Percentiles rank a stretch among this genome's conserved stretches.
Evolutionary conservation across 306 rosid species (phyloP).

Genomic region (Cicer cuneatum): DNA sequence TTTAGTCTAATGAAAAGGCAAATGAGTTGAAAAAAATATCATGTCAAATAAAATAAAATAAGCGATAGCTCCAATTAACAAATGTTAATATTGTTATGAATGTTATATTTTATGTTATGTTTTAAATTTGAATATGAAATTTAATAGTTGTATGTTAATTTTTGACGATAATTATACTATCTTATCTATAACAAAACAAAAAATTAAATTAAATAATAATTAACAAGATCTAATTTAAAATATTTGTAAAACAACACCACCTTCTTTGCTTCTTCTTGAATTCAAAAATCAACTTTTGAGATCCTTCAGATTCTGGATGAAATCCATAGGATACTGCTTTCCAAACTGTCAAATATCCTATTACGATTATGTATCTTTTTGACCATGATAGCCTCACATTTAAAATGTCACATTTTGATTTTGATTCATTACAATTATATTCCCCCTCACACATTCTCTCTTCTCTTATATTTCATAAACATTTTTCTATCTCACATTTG

Average conservation of each 20-base stretch:
- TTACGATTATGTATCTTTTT: constrained; percentile 57
- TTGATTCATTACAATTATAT: constrained; percentile 21
- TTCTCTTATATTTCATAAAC: constrained; percentile 25
- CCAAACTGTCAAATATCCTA: constrained; percentile 72
- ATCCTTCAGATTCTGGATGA: constrained; percentile 70
- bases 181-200: no score
- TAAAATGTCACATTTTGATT: constrained; percentile 55
- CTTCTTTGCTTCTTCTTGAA: constrained; percentile 59
- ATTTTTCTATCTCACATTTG: neutral
- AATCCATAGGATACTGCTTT: constrained; percentile 79
- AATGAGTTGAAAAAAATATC: constrained; percentile 7
- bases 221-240: constrained; percentile 38
- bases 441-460: neutral
- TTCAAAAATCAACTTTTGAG: constrained; percentile 68
- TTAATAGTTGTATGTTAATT: no score
- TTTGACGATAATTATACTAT: no score
- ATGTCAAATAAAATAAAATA: constrained; percentile 40
- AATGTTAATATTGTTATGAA: no score
- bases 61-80: no score
- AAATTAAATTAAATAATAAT: constrained; percentile 30
- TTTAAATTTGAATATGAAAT: no score
- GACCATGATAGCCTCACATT: constrained; percentile 53
- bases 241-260: constrained; percentile 46
- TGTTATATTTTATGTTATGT: no score
- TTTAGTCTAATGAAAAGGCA: constrained; percentile 40